A percentile compares a stretch with the other conserved stretches of the same genome.
phyloP scores from a whole-genome alignment of 2,329 filamentous ascomycete species.

The Beauveria varroae region DNA sequence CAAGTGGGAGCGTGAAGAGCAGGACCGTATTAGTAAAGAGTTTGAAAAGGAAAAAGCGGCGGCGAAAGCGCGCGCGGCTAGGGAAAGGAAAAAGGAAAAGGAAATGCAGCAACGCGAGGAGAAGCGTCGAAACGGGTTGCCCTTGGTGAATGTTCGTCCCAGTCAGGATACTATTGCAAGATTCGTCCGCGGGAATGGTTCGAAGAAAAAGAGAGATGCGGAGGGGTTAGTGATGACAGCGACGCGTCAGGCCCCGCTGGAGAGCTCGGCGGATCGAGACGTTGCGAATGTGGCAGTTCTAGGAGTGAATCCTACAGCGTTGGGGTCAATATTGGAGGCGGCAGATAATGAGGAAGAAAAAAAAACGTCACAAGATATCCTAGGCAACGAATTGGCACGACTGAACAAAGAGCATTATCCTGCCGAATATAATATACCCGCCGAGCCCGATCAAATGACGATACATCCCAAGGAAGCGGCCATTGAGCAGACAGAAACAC shows the following conservation, averaged over 20 bases:
- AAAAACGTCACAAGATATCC: not conserved
- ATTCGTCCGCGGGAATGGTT: constrained; percentile 37
- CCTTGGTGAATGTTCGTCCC: constrained; percentile 45
- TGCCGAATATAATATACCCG: not conserved
- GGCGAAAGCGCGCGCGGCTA: constrained; percentile 38
- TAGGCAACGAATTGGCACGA: not conserved
- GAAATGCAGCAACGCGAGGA: constrained; percentile 40
- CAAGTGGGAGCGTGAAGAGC: constrained; percentile 38
- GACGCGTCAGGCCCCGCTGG: not conserved
- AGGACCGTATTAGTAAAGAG: constrained; percentile 47
- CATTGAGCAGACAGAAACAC: not conserved
- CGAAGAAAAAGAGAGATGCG: constrained; percentile 23
- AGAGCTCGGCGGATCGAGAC: constrained; percentile 13
- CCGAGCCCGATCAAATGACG: not conserved
- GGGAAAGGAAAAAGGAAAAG: constrained; percentile 50
- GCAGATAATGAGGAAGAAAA: not conserved
- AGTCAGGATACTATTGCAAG: constrained; percentile 51
- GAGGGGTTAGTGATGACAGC: constrained; percentile 12
- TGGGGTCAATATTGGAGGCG: not conserved
- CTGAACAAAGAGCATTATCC: not conserved
- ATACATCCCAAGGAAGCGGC: not conserved
- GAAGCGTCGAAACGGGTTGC: constrained; percentile 44
- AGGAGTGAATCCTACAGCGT: not conserved
- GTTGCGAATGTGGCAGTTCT: not conserved
- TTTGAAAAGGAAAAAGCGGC: constrained; percentile 42